Evolutionary conservation across 345 rosid species (phyloP).

Genomic region (Citropsis articulata): DNA sequence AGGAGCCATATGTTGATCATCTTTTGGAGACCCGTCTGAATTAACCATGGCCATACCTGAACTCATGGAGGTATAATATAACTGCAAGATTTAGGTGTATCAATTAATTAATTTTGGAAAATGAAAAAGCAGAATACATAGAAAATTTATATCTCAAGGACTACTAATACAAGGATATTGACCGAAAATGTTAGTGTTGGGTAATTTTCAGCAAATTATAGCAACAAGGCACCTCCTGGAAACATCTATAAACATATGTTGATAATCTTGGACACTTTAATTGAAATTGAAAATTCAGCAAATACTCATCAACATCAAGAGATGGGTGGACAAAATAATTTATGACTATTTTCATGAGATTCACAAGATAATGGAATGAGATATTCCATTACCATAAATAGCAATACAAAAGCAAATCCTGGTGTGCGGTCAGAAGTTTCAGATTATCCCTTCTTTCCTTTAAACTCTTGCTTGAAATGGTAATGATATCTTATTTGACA

Average conservation of each 20-base stretch:
- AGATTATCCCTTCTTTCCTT: background rate
- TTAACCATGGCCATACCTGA: slow-evolving; percentile 36
- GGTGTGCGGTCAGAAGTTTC: background rate
- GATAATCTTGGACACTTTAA: background rate
- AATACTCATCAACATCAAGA: background rate
- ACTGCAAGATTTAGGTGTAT: slow-evolving; percentile 45
- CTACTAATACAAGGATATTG: background rate
- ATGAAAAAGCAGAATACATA: slow-evolving; percentile 8
- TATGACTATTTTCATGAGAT: background rate
- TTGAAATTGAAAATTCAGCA: background rate
- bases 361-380: background rate
- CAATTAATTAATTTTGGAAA: slow-evolving; percentile 10
- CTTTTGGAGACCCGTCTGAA: slow-evolving; percentile 39
- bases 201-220: background rate
- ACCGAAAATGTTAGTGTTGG: background rate
- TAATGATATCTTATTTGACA: background rate
- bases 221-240: background rate
- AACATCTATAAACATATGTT: background rate
- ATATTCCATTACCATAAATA: background rate
- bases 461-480: background rate
- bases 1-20: slow-evolving; percentile 77
- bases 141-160: slow-evolving; percentile 9
- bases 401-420: background rate
- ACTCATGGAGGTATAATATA: slow-evolving; percentile 46
- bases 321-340: background rate